Conservation (phyloP, 495 filamentous ascomycete species). For the Letharia columbiana region DNA sequence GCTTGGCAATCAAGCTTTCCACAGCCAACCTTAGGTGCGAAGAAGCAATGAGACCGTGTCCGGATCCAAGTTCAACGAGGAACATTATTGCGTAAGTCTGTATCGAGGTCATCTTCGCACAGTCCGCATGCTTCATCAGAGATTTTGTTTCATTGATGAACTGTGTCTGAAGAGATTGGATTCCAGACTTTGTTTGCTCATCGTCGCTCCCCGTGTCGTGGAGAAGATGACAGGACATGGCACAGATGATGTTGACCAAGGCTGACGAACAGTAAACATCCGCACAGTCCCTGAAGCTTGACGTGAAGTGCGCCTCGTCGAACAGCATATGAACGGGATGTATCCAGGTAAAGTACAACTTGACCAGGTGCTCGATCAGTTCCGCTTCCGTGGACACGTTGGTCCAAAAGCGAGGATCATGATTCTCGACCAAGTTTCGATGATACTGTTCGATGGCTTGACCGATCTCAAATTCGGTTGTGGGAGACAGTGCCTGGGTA, state of each 20-base stretch:
- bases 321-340: slow-evolving; percentile 38
- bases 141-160: slow-evolving; percentile 29
- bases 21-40: slow-evolving; percentile 25
- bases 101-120: slow-evolving; percentile 26
- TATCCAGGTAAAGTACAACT: slow-evolving; percentile 38
- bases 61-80: slow-evolving; percentile 28
- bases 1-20: slow-evolving; percentile 25
- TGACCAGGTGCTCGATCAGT: slow-evolving; percentile 33
- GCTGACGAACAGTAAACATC: slow-evolving; percentile 30
- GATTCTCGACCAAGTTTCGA: slow-evolving; percentile 5
- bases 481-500: slow-evolving; percentile 20
- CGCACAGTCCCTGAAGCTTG: slow-evolving; percentile 30
- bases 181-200: slow-evolving; percentile 11
- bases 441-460: slow-evolving; percentile 17
- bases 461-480: slow-evolving; percentile 13
- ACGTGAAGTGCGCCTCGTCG: slow-evolving; percentile 24
- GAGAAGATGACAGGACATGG: slow-evolving; percentile 35
- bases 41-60: slow-evolving; percentile 27
- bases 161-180: slow-evolving; percentile 20
- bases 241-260: slow-evolving; percentile 36
- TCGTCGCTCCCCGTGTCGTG: slow-evolving; percentile 10
- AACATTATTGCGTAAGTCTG: slow-evolving; percentile 34
- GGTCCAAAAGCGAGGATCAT: slow-evolving; percentile 29
- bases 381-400: slow-evolving; percentile 27
- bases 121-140: slow-evolving; percentile 21